Conservation (phyloP, 2,329 filamentous ascomycete species). For the Penicillium sp. region DNA sequence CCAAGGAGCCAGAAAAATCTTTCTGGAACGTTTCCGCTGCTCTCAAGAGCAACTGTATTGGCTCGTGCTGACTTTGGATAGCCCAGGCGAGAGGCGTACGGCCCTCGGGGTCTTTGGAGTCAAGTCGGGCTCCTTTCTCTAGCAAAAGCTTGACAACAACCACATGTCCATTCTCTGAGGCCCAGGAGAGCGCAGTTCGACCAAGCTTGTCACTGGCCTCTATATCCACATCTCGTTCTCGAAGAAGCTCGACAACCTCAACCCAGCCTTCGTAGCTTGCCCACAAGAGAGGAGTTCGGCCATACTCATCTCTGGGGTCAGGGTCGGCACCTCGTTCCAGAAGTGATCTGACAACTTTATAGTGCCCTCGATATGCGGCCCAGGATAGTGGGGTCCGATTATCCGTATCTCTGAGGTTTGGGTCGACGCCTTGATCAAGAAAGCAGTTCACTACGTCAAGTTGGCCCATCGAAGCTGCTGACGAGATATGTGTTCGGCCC, state of each 20-base stretch:
- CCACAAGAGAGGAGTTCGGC: background rate
- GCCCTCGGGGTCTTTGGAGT: background rate
- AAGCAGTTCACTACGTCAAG: background rate
- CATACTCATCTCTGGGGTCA: background rate
- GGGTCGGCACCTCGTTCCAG: background rate
- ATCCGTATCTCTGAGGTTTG: background rate
- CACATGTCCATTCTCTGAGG: background rate
- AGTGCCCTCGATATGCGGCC: background rate
- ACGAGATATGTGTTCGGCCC: background rate
- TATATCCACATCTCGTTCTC: background rate
- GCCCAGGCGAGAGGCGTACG: background rate
- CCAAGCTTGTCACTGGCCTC: background rate
- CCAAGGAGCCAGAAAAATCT: background rate
- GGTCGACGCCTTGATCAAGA: background rate
- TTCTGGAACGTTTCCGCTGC: background rate
- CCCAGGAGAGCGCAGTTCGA: background rate
- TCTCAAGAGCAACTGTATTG: background rate
- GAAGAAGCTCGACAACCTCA: background rate
- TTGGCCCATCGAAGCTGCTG: background rate
- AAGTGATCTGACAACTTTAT: background rate
- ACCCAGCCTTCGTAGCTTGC: constrained; percentile 1
- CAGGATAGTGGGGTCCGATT: background rate
- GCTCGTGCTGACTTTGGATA: background rate
- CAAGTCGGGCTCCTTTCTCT: background rate
- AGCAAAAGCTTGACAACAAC: background rate